Evolutionary conservation across 2,329 filamentous ascomycete genomes (phyloP).

Genomic region (Colletotrichum euphorbiae): DNA sequence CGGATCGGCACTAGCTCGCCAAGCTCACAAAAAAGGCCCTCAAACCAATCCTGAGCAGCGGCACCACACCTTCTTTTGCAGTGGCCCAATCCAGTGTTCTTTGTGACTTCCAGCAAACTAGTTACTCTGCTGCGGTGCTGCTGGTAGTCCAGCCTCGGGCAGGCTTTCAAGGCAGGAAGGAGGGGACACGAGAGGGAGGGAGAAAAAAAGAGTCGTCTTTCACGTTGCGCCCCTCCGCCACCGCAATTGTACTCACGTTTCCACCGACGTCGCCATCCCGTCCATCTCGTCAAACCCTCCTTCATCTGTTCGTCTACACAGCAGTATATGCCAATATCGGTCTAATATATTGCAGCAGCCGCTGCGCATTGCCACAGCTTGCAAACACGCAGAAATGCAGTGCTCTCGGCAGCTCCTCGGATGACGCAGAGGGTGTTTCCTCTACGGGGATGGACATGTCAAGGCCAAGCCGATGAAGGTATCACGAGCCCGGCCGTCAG

Average conservation of each 20-base stretch:
- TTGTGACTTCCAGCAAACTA: slow-evolving; percentile 27
- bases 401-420: slow-evolving; percentile 6
- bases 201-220: slow-evolving; percentile 13
- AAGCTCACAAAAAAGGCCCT: slow-evolving; percentile 29
- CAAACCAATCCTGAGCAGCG: slow-evolving; percentile 30
- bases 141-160: slow-evolving; percentile 5
- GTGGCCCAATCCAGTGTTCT: slow-evolving; percentile 26
- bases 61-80: slow-evolving; percentile 34
- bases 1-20: not conserved
- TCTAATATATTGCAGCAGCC: not conserved
- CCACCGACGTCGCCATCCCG: not conserved
- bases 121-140: too few species aligned
- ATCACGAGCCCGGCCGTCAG: slow-evolving; percentile 30
- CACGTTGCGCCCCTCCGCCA: slow-evolving; percentile 29
- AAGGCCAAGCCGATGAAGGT: slow-evolving; percentile 28
- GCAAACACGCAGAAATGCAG: not conserved
- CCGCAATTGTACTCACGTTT: slow-evolving; percentile 3
- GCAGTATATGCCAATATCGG: not conserved
- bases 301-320: not conserved
- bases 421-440: slow-evolving; percentile 19
- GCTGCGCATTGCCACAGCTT: not conserved
- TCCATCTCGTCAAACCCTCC: slow-evolving; percentile 14
- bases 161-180: slow-evolving; percentile 3
- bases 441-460: slow-evolving; percentile 4
- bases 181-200: slow-evolving; percentile 1